Percentiles rank a stretch among this genome's conserved stretches.
phyloP scores from a whole-genome alignment of 495 filamentous ascomycete species.

The Aspergillus taichungensis region DNA sequence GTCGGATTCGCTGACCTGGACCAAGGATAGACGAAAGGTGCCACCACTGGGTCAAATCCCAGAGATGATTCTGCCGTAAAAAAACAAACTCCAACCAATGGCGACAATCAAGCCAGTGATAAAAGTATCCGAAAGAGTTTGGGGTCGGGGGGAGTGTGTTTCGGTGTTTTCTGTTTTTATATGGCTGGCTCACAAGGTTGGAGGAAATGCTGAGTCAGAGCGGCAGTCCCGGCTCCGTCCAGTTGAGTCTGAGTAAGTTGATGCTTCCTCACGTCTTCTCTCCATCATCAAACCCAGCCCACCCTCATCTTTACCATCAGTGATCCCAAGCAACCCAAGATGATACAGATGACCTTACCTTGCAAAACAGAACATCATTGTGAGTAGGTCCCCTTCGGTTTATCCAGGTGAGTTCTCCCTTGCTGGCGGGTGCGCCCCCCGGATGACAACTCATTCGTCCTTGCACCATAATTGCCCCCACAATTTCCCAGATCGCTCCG shows the following conservation, averaged over 20 bases:
- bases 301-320: neutral
- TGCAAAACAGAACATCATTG: slow-evolving; percentile 22
- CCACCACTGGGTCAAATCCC: no score
- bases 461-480: slow-evolving; percentile 22
- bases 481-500: slow-evolving; percentile 26
- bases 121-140: no score
- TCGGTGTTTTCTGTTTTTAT: no score
- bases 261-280: slow-evolving; percentile 5
- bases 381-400: slow-evolving; percentile 19
- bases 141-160: no score
- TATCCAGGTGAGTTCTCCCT: neutral
- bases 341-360: slow-evolving; percentile 31
- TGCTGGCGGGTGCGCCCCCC: neutral
- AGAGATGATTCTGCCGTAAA: no score
- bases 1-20: no score
- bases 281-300: slow-evolving; percentile 1
- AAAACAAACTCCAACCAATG: no score
- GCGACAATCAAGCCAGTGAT: no score
- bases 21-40: no score
- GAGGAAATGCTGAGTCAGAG: no score
- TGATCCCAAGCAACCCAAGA: slow-evolving; percentile 19
- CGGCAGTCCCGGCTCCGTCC: slow-evolving; percentile 5
- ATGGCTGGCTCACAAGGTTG: no score
- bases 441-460: slow-evolving; percentile 4
- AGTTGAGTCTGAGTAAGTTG: slow-evolving; percentile 5